Evolutionary conservation across 306 rosid species (phyloP).

Genomic region (Heteromeles arbutifolia): DNA sequence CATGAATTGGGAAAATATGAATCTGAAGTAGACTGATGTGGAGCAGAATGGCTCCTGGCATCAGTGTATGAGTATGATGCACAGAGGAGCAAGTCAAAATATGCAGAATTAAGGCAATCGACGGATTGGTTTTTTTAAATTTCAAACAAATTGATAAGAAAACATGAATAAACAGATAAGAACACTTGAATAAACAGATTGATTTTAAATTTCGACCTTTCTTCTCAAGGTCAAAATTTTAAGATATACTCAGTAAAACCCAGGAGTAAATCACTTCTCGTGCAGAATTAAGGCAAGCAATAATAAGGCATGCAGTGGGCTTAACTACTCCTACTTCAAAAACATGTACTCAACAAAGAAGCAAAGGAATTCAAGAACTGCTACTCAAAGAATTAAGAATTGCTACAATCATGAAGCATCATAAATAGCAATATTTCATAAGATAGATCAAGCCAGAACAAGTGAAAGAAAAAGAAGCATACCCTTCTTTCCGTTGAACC

Average conservation of each 20-base stretch:
- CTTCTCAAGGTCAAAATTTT: background rate
- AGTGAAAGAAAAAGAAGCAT: background rate
- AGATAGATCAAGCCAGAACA: background rate
- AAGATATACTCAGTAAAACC: background rate
- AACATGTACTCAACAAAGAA: background rate
- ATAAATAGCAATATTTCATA: background rate
- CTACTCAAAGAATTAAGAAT: background rate
- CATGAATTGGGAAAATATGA: background rate
- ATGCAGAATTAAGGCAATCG: background rate
- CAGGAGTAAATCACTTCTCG: background rate
- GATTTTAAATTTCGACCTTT: background rate
- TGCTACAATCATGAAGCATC: background rate
- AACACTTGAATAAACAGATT: background rate
- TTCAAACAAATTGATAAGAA: background rate
- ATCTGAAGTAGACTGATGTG: background rate
- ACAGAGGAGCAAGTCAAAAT: background rate
- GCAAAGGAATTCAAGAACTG: background rate
- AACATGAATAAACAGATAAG: background rate
- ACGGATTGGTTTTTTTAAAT: background rate
- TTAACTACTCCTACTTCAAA: background rate
- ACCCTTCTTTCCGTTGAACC: conserved; percentile 93
- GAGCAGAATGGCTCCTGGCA: background rate
- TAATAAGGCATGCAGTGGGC: background rate
- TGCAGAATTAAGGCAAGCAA: background rate
- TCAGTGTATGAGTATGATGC: background rate